Base-by-base conservation (phyloP, 1,284 basidiomycete species). In the Pseudozyma thailandica region DNA sequence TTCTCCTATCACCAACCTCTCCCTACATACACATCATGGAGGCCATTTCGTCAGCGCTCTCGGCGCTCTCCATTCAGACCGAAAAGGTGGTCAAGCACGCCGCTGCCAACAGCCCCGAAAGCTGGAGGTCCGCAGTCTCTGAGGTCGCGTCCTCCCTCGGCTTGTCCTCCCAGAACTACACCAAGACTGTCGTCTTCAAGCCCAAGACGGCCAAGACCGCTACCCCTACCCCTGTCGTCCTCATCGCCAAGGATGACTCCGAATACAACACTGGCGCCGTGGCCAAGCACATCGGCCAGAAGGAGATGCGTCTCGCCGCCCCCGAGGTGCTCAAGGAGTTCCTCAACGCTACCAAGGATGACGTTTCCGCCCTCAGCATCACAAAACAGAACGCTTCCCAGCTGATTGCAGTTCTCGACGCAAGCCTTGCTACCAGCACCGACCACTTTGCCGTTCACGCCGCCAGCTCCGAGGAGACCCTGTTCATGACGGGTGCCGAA, bases 121-220 rank as follows among this genome's bases (percentile, higher is more conserved):
- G 43, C 52, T 76, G 71, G 71, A 72, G 62, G 57, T 44, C 62
- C 12, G 72, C 75, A 20, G 62, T 75, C 18, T 43, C 71, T 25
- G 64, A 72, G 13, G 70, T 66, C 47, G 66, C 59, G 41, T 57
- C 59, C 4, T 44, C 66, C 13, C 59, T 69, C 39, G 61, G 66
- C 44, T 46, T 69, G 31, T 28, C 65, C 46, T 41, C 51, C 18
- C 51, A 50, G 7, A 57, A 68, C 45, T 72, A 64, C 60, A 69
- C 70, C 37, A 93, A 93, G 84, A 91, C 90, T 31, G 88, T 93
- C 74, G 90, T 93, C 52, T 93, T 91, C 88, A 93, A 93, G 81
- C 92, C 92, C 33, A 93, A 93, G 84, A 93, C 93, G 1, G 91
- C 93, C 46, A 96, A 96, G 85, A 88, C 88, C 0, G 92, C 91